Evolutionary conservation across 169 alveolate species (phyloP).

Genomic region (Eimeria necatrix): DNA sequence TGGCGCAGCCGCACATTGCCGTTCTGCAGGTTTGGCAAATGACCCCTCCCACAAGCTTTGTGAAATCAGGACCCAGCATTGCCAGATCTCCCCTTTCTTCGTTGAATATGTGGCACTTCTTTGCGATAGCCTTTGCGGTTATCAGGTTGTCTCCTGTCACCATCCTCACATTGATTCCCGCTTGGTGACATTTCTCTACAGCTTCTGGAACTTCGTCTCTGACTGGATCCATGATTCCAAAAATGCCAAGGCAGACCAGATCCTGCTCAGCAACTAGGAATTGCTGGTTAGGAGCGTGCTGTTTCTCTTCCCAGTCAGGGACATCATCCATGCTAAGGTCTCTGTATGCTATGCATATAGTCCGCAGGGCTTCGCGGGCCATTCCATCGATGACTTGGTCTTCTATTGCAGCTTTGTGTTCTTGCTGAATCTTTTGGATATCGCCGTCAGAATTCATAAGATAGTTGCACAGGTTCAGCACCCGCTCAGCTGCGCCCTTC

Average conservation of each 20-base stretch:
- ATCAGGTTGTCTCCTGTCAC: slow-evolving; percentile 94
- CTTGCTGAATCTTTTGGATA: slow-evolving; percentile 82
- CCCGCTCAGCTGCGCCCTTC: slow-evolving; percentile 90
- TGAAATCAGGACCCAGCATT: slow-evolving; percentile 83
- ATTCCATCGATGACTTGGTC: slow-evolving; percentile 83
- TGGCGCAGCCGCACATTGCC: slow-evolving; percentile 85
- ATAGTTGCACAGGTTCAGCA: slow-evolving; percentile 83
- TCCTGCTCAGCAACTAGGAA: slow-evolving; percentile 84
- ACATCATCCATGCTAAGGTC: slow-evolving; percentile 80
- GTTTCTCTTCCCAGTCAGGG: slow-evolving; percentile 68
- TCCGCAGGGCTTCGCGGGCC: slow-evolving; percentile 90
- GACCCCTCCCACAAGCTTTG: slow-evolving; percentile 86
- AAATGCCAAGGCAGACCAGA: slow-evolving; percentile 88
- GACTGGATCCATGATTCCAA: slow-evolving; percentile 92
- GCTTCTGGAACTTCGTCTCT: slow-evolving; percentile 94
- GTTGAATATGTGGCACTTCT: slow-evolving; percentile 88
- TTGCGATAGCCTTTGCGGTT: slow-evolving; percentile 94
- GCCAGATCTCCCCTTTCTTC: slow-evolving; percentile 83
- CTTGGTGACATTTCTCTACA: slow-evolving; percentile 89
- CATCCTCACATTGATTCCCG: slow-evolving; percentile 95
- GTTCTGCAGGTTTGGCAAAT: slow-evolving; percentile 87
- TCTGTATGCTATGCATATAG: slow-evolving; percentile 91
- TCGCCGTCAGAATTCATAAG: slow-evolving; percentile 54
- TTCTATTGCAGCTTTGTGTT: slow-evolving; percentile 82
- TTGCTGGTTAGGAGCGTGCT: slow-evolving; percentile 49